Percentiles rank a stretch among this genome's conserved stretches.
These are phyloP conservation scores for Kwoniella newhampshirensis DNA, from an alignment of 768 basidiomycete species.

Conservation along the genomic window DNA sequence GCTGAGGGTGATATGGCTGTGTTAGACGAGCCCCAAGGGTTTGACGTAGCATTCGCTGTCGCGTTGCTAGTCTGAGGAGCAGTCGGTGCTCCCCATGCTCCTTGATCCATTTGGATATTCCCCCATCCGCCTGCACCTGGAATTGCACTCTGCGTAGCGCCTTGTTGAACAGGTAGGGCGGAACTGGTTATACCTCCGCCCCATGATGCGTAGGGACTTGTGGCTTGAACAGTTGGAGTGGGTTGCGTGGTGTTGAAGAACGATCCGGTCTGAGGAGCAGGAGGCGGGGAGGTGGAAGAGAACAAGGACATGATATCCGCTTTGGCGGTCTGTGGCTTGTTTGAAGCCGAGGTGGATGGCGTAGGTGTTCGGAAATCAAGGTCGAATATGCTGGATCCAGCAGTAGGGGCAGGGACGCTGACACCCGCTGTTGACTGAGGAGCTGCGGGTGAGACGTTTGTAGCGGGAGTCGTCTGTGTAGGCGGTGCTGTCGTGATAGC, in stretches of 20 bases:
- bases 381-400: constrained; percentile 45
- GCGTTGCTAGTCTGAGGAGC: constrained; percentile 1
- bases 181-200: constrained; percentile 37
- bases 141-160: constrained; percentile 14
- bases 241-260: constrained; percentile 34
- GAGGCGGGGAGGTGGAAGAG: constrained; percentile 26
- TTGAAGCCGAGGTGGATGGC: constrained; percentile 8
- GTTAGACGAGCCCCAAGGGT: constrained; percentile 22
- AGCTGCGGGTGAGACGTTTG: constrained; percentile 16
- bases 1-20: neutral
- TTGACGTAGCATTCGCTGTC: constrained; percentile 1
- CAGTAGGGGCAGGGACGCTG: constrained; percentile 22
- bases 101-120: constrained; percentile 39
- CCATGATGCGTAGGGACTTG: constrained; percentile 37
- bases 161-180: constrained; percentile 26
- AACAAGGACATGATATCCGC: constrained; percentile 52
- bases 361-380: constrained; percentile 50
- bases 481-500: constrained; percentile 29
- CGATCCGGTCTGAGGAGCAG: constrained; percentile 19
- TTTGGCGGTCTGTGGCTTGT: constrained; percentile 40
- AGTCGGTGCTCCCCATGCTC: constrained; percentile 37
- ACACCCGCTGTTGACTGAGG: constrained; percentile 10
- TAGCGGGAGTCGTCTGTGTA: constrained; percentile 3
- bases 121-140: constrained; percentile 29
- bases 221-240: constrained; percentile 15